These are phyloP conservation scores for Alternaria hordeiaustralica DNA, from an alignment of 2,329 filamentous ascomycete genomes.

Conservation along the genomic window DNA sequence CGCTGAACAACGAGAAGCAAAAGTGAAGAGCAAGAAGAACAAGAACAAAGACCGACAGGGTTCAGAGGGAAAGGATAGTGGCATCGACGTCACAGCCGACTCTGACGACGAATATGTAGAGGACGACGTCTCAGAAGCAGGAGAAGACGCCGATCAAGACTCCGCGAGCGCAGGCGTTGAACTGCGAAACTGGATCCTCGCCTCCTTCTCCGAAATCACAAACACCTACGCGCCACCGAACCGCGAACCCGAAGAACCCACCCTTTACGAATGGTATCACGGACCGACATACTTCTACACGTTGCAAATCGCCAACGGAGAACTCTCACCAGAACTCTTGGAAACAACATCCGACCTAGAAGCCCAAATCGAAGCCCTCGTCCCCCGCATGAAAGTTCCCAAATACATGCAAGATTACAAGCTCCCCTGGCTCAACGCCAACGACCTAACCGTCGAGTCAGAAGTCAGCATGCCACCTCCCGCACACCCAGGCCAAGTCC, in stretches of 20 bases:
- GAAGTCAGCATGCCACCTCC: slow-evolving; percentile 25
- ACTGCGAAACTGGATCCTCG: slow-evolving; percentile 23
- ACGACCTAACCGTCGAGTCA: slow-evolving; percentile 21
- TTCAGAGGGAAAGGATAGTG: slow-evolving; percentile 24
- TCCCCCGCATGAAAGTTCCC: slow-evolving; percentile 20
- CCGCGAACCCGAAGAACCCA: slow-evolving; percentile 20
- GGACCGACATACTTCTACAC: slow-evolving; percentile 26
- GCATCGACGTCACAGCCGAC: slow-evolving; percentile 22
- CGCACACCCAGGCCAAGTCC: slow-evolving; percentile 24
- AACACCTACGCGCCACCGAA: slow-evolving; percentile 16
- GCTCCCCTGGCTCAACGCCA: slow-evolving; percentile 22
- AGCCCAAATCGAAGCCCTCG: slow-evolving; percentile 17
- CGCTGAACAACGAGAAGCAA: slow-evolving; percentile 4
- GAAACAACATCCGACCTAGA: slow-evolving; percentile 16
- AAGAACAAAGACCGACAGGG: slow-evolving; percentile 1
- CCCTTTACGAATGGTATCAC: slow-evolving; percentile 27
- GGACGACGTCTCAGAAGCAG: slow-evolving; percentile 10
- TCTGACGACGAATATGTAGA: slow-evolving; percentile 13
- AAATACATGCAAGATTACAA: slow-evolving; percentile 26
- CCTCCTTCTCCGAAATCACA: slow-evolving; percentile 13
- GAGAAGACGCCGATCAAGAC: slow-evolving; percentile 23
- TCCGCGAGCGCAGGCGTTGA: slow-evolving; percentile 20
- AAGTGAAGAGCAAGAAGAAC: background rate
- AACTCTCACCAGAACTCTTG: slow-evolving; percentile 7
- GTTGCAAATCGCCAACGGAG: slow-evolving; percentile 6